These are phyloP conservation scores for Solanum piurae DNA, from an alignment of 257 asterid species.

Conservation along the genomic window DNA sequence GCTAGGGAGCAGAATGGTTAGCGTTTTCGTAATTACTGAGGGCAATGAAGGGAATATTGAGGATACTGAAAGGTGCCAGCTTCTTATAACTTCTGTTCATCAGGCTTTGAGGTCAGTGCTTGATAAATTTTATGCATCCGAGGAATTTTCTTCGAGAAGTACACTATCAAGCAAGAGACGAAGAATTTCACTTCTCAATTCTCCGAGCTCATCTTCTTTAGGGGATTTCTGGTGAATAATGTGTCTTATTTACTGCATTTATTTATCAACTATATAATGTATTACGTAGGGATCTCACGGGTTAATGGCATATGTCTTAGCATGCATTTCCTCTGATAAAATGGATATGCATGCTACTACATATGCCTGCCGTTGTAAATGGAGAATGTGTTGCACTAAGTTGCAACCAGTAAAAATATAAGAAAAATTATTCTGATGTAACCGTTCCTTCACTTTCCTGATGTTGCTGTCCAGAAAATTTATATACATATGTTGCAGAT, in stretches of 20 bases:
- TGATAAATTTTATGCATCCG: constrained; percentile 76
- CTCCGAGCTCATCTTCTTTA: constrained; percentile 33
- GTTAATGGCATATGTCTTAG: constrained; percentile 45
- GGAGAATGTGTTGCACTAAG: constrained; percentile 3
- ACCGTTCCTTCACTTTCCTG: not conserved
- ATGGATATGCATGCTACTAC: constrained; percentile 61
- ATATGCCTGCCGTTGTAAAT: constrained; percentile 30
- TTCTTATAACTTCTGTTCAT: constrained; percentile 35
- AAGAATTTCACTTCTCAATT: constrained; percentile 37
- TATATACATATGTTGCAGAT: not conserved
- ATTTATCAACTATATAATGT: not conserved
- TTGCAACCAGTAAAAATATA: not conserved
- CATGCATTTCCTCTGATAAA: constrained; percentile 46
- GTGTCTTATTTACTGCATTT: constrained; percentile 2
- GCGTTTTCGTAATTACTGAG: constrained; percentile 43
- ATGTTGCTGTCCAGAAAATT: not conserved
- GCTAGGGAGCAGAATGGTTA: constrained; percentile 63
- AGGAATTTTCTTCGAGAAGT: constrained; percentile 56
- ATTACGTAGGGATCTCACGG: not conserved
- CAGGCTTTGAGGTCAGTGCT: constrained; percentile 56
- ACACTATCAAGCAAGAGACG: constrained; percentile 49
- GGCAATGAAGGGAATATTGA: constrained; percentile 5
- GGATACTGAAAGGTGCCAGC: constrained; percentile 20
- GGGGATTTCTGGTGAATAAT: constrained; percentile 47
- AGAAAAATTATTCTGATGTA: not conserved